Conservation (phyloP, 1,284 basidiomycete genomes). For the Leccinum glutinopallens region DNA sequence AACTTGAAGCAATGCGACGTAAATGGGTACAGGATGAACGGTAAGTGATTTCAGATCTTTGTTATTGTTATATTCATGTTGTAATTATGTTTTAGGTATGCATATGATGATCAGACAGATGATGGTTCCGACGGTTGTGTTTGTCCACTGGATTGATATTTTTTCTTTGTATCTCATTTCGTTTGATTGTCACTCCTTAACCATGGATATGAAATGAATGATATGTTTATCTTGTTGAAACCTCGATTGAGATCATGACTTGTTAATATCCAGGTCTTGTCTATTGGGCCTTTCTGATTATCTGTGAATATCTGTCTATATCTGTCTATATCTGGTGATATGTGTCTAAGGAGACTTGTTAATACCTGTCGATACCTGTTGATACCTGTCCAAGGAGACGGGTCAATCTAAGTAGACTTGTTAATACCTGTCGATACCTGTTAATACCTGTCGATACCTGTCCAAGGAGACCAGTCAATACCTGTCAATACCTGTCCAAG, state of each 20-base stretch:
- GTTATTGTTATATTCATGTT: neutral
- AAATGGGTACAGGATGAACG: conserved; percentile 1
- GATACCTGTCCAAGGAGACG: too few relatives aligned
- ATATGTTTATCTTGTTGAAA: neutral
- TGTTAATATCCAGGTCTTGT: neutral
- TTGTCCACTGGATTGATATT: neutral
- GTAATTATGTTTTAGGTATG: neutral
- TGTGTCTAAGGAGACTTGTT: too few relatives aligned
- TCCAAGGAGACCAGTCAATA: neutral
- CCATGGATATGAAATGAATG: neutral
- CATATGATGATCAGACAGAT: neutral
- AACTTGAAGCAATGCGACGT: neutral
- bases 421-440: neutral
- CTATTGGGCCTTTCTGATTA: too few relatives aligned
- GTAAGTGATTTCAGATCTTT: neutral
- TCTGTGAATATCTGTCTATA: too few relatives aligned
- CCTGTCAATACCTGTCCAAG: neutral
- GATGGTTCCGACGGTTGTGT: neutral
- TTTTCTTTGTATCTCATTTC: conserved; percentile 21
- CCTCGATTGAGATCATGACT: neutral
- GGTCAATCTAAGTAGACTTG: too few relatives aligned
- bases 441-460: neutral
- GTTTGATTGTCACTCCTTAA: neutral
- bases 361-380: too few relatives aligned
- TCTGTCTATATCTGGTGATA: too few relatives aligned